Evolutionary conservation across 2,329 filamentous ascomycete species (phyloP).

Genomic region (Pyrenochaeta sp.): DNA sequence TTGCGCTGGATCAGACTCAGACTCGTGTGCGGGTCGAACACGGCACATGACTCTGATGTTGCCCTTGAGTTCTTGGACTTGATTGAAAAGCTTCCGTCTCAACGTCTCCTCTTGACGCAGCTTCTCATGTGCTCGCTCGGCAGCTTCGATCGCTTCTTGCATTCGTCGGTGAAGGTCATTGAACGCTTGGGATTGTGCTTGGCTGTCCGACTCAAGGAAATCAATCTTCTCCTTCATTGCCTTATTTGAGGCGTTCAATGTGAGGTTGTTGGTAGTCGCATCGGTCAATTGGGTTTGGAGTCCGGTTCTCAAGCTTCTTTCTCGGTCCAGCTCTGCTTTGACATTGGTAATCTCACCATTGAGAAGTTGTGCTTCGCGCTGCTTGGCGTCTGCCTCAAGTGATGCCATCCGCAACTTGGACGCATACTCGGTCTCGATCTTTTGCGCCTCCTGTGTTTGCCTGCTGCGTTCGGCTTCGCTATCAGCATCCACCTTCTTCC

Average conservation of each 20-base stretch:
- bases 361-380: conserved; percentile 60
- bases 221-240: conserved; percentile 82
- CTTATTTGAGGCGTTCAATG: conserved; percentile 76
- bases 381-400: conserved; percentile 64
- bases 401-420: conserved; percentile 67
- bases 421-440: conserved; percentile 63
- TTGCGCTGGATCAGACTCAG: conserved; percentile 69
- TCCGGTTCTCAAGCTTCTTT: conserved; percentile 66
- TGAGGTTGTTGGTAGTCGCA: conserved; percentile 50
- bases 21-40: conserved; percentile 75
- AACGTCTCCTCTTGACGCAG: conserved; percentile 90
- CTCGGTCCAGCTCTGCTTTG: conserved; percentile 57
- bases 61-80: conserved; percentile 95
- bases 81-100: conserved; percentile 91
- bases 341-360: conserved; percentile 60
- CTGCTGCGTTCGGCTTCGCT: conserved; percentile 70
- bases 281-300: conserved; percentile 63
- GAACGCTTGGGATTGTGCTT: conserved; percentile 87
- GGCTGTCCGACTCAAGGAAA: conserved; percentile 87
- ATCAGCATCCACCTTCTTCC: conserved; percentile 68
- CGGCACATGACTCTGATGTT: conserved; percentile 99
- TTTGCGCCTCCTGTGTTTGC: conserved; percentile 68
- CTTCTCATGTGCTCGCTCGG: conserved; percentile 77
- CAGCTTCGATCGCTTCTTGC: conserved; percentile 75
- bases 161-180: conserved; percentile 80